Conservation (phyloP, 176 grass and related monocot genomes). For the Zoysia pacifica region DNA sequence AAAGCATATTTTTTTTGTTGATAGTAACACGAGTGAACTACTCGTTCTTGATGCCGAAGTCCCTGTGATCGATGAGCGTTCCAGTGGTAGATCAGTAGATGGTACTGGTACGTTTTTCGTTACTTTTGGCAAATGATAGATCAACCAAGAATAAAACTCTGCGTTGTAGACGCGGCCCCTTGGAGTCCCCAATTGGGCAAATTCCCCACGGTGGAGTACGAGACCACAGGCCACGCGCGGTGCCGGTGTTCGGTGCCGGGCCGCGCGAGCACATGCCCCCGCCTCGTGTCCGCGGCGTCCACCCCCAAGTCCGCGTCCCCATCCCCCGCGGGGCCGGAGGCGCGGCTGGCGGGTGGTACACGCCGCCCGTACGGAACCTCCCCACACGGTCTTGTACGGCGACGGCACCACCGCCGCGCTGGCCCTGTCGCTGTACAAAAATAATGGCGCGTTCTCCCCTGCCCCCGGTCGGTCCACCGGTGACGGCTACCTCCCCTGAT, state of each 20-base stretch:
- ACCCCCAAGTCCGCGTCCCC: no score
- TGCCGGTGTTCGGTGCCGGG: not conserved
- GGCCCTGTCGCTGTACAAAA: not conserved
- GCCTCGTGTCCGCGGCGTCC: slow-evolving; percentile 12
- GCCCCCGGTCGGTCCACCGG: no score
- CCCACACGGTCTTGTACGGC: slow-evolving; percentile 22
- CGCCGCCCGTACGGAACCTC: slow-evolving; percentile 35
- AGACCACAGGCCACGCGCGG: not conserved
- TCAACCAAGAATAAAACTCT: not conserved
- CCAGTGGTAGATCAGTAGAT: no score
- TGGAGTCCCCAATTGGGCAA: not conserved
- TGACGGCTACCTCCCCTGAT: no score
- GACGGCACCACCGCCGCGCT: not conserved
- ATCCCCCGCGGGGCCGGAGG: not conserved
- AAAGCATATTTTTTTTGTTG: not conserved
- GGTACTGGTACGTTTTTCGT: not conserved
- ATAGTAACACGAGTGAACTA: not conserved
- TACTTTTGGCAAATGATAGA: not conserved
- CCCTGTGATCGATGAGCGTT: no score
- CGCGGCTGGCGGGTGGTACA: not conserved
- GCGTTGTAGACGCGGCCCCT: not conserved
- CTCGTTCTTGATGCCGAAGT: not conserved
- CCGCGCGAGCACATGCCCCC: slow-evolving; percentile 20
- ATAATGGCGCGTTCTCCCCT: no score
- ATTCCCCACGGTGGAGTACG: not conserved